phyloP scores from a whole-genome alignment of 768 basidiomycete genomes.

The Rossbeevera mucosa region DNA sequence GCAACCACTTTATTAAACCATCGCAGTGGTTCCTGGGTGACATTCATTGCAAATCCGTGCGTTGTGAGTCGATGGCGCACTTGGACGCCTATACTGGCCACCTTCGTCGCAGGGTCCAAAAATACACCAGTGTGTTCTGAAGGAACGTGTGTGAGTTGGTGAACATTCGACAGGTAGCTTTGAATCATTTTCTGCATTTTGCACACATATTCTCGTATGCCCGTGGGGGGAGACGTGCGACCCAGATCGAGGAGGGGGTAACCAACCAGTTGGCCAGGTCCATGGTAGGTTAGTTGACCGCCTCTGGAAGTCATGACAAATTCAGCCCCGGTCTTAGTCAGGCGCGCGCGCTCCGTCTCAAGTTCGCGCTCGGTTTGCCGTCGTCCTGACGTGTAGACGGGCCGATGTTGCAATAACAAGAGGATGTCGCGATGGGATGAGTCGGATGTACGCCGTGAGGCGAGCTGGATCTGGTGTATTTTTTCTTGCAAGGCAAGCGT shows the following conservation, averaged over 20 bases:
- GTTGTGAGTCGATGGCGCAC: constrained; percentile 90
- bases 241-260: constrained; percentile 90
- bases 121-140: constrained; percentile 92
- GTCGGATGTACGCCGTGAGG: constrained; percentile 39
- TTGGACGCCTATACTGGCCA: constrained; percentile 96
- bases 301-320: constrained; percentile 80
- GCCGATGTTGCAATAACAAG: constrained; percentile 82
- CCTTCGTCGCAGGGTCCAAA: constrained; percentile 70
- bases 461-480: constrained; percentile 63
- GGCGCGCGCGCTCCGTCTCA: constrained; percentile 53
- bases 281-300: constrained; percentile 95
- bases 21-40: constrained; percentile 69
- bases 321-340: constrained; percentile 81
- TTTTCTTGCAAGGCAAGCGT: constrained; percentile 68
- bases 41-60: constrained; percentile 92
- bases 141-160: constrained; percentile 52
- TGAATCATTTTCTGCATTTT: constrained; percentile 71
- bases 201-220: constrained; percentile 81
- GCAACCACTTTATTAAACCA: constrained; percentile 92
- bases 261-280: constrained; percentile 94
- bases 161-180: constrained; percentile 52
- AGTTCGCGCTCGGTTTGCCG: constrained; percentile 66
- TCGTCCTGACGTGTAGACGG: constrained; percentile 93
- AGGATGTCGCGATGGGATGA: constrained; percentile 55
- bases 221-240: constrained; percentile 65